Base-by-base conservation (phyloP, 345 rosid species). In the Euphorbia tirucalli region DNA sequence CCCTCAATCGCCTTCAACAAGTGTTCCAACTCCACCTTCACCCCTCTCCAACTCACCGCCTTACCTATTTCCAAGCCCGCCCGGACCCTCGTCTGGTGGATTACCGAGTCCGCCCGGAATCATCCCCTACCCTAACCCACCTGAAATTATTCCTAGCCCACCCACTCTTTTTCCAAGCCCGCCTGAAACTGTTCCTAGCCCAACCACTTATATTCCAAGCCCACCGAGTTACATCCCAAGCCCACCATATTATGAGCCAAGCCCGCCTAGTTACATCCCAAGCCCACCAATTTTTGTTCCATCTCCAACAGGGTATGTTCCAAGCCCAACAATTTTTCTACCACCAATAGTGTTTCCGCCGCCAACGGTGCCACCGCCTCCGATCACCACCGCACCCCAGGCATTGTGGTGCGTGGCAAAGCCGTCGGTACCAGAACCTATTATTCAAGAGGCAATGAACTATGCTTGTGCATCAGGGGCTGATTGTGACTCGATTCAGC, bases 401-500 rank as follows among this genome's bases (percentile, higher is more conserved):
- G 85, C 97, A 39, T 70, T 88, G 1, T 92, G 97, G 99, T 94
- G 99, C 0, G 93, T 94, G 22, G 99, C 97, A 0, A 94, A 94
- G 79, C 97, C 97, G 0, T 73, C 99, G 0, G 99, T 94, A 62
- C 99, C 99, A 5, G 97, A 90, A 48, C 98, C 99, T 25, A 94
- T 94, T 19, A 86, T 94, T 48, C 86, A 80, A 81, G 99, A 95
- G 79, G 97, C 99, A 0, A 89, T 95, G 97, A 95, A 87, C 80
- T 95, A 88, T 56, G 97, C 99, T 1, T 95, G 97, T 71, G 97
- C 82, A 30, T 87, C 97, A 0, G 97, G 96, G 9, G 97, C 99
- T 0, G 96, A 95, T 61, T 95, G 99, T 25, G 77, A 82, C 22
- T 86, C 91, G 0, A 86, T 95, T 69, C 89, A 78, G 74, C 84